A percentile compares a stretch with the other conserved stretches of the same genome.
Evolutionary conservation across 2,329 filamentous ascomycete species (phyloP).

Genomic region (Drechslera avenae): DNA sequence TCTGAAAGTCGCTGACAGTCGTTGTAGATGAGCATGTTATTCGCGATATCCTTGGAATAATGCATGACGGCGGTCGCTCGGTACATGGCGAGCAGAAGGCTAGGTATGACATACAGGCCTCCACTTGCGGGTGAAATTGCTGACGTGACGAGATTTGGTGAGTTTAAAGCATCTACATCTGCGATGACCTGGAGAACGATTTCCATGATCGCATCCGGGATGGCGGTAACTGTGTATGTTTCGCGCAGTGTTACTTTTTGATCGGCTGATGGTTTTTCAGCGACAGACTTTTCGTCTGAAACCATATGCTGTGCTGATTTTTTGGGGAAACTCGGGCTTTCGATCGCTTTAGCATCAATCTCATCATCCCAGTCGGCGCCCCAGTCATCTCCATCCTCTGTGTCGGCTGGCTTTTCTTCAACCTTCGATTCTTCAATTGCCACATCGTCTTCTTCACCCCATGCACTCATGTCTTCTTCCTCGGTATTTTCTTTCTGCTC

Average conservation of each 20-base stretch:
- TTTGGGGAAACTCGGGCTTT: conserved; percentile 17
- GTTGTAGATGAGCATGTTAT: conserved; percentile 70
- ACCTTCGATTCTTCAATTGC: conserved; percentile 22
- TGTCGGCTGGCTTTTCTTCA: conserved; percentile 45
- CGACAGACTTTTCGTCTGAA: no score
- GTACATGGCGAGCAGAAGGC: conserved; percentile 77
- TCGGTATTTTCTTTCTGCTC: conserved; percentile 39
- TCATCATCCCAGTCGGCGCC: conserved; percentile 76
- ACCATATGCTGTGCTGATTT: conserved; percentile 29
- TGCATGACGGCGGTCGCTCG: conserved; percentile 76
- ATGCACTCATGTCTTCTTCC: conserved; percentile 57
- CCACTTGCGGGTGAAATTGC: conserved; percentile 70
- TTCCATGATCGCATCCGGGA: conserved; percentile 77
- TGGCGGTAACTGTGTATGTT: conserved; percentile 84
- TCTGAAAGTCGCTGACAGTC: conserved; percentile 64
- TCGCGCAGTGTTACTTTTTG: conserved; percentile 80
- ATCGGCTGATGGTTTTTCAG: conserved; percentile 29
- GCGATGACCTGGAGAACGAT: conserved; percentile 62
- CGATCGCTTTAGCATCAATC: conserved; percentile 27
- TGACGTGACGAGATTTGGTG: conserved; percentile 52
- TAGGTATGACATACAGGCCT: conserved; percentile 73
- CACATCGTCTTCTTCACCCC: conserved; percentile 52
- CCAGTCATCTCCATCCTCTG: conserved; percentile 69
- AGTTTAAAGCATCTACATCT: conserved; percentile 60
- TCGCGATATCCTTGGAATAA: conserved; percentile 65